Evolutionary conservation across 108 stramenopile species (phyloP), one percentile per base, ranked within the genome.

Genomic region (Conticribra weissflogii): DNA sequence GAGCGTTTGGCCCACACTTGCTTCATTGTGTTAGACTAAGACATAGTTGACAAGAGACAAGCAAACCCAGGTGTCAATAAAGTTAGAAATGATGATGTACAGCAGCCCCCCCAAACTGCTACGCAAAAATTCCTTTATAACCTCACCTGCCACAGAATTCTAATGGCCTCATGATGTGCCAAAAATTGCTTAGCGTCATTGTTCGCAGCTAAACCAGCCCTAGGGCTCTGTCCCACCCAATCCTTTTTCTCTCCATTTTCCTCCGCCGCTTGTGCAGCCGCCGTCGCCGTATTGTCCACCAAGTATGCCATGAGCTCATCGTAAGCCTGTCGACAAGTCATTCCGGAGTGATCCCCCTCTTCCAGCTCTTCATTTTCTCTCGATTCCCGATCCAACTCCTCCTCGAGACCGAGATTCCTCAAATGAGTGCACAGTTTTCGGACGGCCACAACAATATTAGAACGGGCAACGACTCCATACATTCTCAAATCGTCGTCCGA

Each of bases 71-170:
- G 5, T 36, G 7, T 41, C 27, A 16, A 24, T 24, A 22, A 24
- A 25, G 53, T 25, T 25, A 15, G 8, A 22, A 25, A 34, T 32
- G 15, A 55, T 8, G 19, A 68, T 18, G 29, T 56, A 57, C 57
- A 56, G 54, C 22, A 59, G 0, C 0, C 44, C 2, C 53, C 25
- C 9, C 24, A 16, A 46, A 50, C 23, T 48, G 23, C 16, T 2
- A 51, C n/a, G n/a, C n/a, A n/a, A n/a, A n/a, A n/a, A n/a, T n/a
- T n/a, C n/a, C n/a, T n/a, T n/a, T n/a, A n/a, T n/a, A n/a, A n/a
- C n/a, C n/a, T 85, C 72, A 94, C 93, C 82, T 95, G 74, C 94
- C 94, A 95, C 45, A 95, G 62, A 44, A 85, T 79, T 44, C 87
- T 84, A 30, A 95, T 92, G 29, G 84, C 72, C 34, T 87, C 83